A percentile compares a stretch with the other conserved stretches of the same genome.
Evolutionary conservation across 164 flowering plant species (phyloP).

Genomic region (Tetrastigma voinierianum): DNA sequence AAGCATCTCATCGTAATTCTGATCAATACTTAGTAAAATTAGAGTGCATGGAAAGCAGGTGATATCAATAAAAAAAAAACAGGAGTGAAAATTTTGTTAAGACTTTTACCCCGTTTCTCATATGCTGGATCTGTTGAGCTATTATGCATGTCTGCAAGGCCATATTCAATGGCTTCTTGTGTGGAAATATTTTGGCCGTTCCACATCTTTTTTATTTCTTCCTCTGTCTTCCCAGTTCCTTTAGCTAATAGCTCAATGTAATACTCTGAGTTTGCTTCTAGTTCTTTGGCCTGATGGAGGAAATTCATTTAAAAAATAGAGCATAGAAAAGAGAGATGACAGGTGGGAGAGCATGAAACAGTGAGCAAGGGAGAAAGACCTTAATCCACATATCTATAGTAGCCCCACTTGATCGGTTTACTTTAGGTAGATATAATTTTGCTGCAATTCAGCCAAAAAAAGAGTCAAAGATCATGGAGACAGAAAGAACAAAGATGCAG

Average conservation of each 20-base stretch:
- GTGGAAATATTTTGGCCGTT: constrained; percentile 61
- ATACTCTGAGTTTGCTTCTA: constrained; percentile 67
- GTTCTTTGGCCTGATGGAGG: constrained; percentile 74
- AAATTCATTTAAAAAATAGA: constrained; percentile 1
- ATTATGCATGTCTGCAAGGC: constrained; percentile 81
- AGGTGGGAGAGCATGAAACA: constrained; percentile 5
- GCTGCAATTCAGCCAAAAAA: constrained; percentile 46
- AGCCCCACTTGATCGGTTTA: constrained; percentile 60
- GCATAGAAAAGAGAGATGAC: too few relatives aligned
- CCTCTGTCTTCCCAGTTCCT: constrained; percentile 78
- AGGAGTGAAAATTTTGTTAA: neutral
- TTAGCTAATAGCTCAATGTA: constrained; percentile 74
- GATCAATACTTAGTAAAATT: constrained; percentile 5
- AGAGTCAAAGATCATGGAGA: neutral
- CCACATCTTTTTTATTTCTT: constrained; percentile 69
- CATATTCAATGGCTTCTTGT: constrained; percentile 81
- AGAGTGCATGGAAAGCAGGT: neutral
- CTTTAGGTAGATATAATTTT: constrained; percentile 74
- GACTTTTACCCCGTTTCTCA: constrained; percentile 64
- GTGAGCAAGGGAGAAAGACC: constrained; percentile 36
- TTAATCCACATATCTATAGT: constrained; percentile 86
- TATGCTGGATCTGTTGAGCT: constrained; percentile 46
- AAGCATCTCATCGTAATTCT: constrained; percentile 68
- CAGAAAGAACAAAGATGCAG: neutral
- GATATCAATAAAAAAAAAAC: neutral